A percentile compares a stretch with the other conserved stretches of the same genome.
These are phyloP conservation scores for Cladophialophora yegresii DNA, from an alignment of 2,329 filamentous ascomycete genomes.

Conservation along the genomic window DNA sequence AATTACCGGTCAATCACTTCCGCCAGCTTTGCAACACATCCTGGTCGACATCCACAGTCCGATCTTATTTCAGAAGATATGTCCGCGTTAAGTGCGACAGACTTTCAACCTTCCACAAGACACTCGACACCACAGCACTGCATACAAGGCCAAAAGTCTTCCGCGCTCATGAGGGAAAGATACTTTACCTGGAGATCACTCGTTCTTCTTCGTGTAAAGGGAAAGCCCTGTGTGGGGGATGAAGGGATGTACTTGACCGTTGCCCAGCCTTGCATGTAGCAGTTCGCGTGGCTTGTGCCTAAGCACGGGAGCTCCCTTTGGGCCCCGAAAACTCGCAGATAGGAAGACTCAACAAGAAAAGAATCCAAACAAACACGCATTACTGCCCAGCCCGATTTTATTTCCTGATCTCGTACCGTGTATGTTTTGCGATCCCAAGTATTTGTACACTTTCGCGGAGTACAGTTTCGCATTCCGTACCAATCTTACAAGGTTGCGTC, in stretches of 20 bases:
- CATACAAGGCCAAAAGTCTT: constrained; percentile 45
- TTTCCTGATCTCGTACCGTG: neutral
- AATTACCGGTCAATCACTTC: neutral
- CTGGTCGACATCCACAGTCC: neutral
- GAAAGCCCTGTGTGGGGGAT: constrained; percentile 93
- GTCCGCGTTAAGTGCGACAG: neutral
- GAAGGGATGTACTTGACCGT: constrained; percentile 84
- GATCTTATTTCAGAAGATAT: neutral
- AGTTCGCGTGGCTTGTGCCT: neutral
- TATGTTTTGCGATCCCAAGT: neutral
- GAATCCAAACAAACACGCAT: neutral
- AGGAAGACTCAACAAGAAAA: neutral
- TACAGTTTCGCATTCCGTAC: neutral
- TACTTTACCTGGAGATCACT: constrained; percentile 64
- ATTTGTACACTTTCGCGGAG: neutral
- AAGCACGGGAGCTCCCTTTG: neutral
- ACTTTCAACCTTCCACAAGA: constrained; percentile 5
- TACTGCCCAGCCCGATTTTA: neutral
- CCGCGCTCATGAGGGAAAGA: constrained; percentile 99
- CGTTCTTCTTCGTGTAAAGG: constrained; percentile 59
- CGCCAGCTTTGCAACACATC: neutral
- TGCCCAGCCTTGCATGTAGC: constrained; percentile 54
- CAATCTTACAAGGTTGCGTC: neutral
- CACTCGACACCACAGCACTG: constrained; percentile 29
- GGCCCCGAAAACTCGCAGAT: neutral